phyloP scores from a whole-genome alignment of 2,329 filamentous ascomycete species.

The Botrytis aclada region DNA sequence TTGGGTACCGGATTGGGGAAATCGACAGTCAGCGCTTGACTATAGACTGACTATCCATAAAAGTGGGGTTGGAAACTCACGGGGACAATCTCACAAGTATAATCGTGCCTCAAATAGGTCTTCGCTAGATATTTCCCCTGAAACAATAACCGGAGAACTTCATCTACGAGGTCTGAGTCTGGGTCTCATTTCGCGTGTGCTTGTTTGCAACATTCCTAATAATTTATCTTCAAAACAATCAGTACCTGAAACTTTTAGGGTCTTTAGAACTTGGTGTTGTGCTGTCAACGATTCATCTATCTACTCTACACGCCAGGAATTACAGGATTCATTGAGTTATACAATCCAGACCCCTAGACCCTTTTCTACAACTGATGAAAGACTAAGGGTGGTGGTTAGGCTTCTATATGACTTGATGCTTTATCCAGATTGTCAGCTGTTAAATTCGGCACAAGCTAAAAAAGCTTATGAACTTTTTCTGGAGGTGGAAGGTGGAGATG shows the following conservation, averaged over 20 bases:
- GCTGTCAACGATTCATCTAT: rapidly evolving
- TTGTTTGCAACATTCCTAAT: background rate
- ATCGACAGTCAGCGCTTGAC: background rate
- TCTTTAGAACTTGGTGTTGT: background rate
- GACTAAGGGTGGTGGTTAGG: too few species aligned
- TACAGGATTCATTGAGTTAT: rapidly evolving
- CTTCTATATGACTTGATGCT: background rate
- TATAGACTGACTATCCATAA: background rate
- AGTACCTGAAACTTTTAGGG: rapidly evolving
- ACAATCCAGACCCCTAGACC: too few species aligned
- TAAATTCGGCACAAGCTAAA: background rate
- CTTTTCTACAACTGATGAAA: too few species aligned
- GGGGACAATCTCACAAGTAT: rapidly evolving
- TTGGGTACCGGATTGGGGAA: background rate
- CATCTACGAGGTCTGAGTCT: background rate
- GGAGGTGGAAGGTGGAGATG: background rate
- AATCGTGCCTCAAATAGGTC: background rate
- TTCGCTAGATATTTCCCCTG: background rate
- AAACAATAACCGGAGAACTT: background rate
- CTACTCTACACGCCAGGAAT: background rate
- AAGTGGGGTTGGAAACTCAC: rapidly evolving
- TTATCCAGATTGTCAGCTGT: background rate
- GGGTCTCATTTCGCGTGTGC: background rate
- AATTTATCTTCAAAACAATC: rapidly evolving
- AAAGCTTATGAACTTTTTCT: background rate